Evolutionary conservation across 1,284 basidiomycete species (phyloP).

Genomic region (Apiotrichum mycotoxinovorans): DNA sequence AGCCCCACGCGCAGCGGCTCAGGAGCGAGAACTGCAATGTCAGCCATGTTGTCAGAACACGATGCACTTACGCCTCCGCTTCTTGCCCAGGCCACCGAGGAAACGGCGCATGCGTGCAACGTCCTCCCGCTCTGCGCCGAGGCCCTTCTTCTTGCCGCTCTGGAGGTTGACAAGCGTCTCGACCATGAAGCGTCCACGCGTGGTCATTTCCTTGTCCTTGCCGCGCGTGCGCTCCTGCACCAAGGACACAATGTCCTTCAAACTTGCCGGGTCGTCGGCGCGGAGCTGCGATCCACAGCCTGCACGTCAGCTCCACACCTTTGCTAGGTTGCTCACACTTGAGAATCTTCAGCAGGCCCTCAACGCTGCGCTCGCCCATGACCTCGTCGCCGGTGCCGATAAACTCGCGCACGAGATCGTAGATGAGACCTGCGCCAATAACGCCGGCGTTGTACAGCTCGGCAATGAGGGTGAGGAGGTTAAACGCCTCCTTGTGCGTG

Average conservation of each 20-base stretch:
- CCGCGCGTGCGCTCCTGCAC: slow-evolving; percentile 69
- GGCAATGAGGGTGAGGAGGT: slow-evolving; percentile 79
- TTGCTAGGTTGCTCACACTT: slow-evolving; percentile 59
- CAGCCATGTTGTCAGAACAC: slow-evolving; percentile 2
- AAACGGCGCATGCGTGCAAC: slow-evolving; percentile 77
- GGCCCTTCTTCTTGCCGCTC: slow-evolving; percentile 78
- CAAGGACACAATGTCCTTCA: slow-evolving; percentile 57
- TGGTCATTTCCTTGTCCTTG: slow-evolving; percentile 60
- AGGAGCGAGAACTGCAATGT: slow-evolving; percentile 63
- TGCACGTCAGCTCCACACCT: slow-evolving; percentile 38
- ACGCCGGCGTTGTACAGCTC: slow-evolving; percentile 96
- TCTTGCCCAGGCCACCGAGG: slow-evolving; percentile 68
- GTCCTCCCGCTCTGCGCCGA: slow-evolving; percentile 55
- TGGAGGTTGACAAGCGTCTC: slow-evolving; percentile 85
- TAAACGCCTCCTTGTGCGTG: slow-evolving; percentile 72
- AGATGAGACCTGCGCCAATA: slow-evolving; percentile 79
- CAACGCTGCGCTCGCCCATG: slow-evolving; percentile 74
- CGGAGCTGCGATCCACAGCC: slow-evolving; percentile 81
- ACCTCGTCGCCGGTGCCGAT: slow-evolving; percentile 53
- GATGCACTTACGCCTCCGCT: slow-evolving; percentile 64
- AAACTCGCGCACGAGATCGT: slow-evolving; percentile 80
- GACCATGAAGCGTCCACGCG: slow-evolving; percentile 77
- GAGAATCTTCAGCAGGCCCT: slow-evolving; percentile 79
- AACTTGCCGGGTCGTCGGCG: slow-evolving; percentile 57
- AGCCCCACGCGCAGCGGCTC: slow-evolving; percentile 81